phyloP scores from a whole-genome alignment of 1,284 basidiomycete genomes.

The Cerrena zonata region DNA sequence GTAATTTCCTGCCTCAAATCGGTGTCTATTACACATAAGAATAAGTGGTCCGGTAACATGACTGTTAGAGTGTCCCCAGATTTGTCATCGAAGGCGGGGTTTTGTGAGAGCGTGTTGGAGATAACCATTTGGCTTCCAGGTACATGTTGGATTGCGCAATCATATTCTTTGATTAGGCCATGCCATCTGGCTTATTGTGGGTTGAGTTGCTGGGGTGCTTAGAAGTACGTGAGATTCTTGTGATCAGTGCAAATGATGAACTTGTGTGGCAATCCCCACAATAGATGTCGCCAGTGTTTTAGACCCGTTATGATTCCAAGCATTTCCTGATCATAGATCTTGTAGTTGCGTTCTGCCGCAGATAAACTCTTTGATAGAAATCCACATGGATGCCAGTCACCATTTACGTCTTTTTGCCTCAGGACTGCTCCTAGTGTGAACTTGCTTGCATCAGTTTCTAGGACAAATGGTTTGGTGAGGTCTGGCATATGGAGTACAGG shows the following conservation, averaged over 20 bases:
- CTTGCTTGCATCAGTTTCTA: too few species aligned
- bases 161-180: slow-evolving; percentile 1
- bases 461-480: not conserved
- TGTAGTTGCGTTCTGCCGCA: not conserved
- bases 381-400: too few species aligned
- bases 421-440: too few species aligned
- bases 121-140: not conserved
- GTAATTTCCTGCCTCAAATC: not conserved
- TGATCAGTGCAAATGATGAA: not conserved
- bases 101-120: not conserved
- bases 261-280: not conserved
- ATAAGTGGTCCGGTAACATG: not conserved
- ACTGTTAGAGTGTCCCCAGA: not conserved
- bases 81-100: not conserved
- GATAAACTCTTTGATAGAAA: not conserved
- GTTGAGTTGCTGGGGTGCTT: not conserved
- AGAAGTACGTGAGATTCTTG: not conserved
- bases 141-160: not conserved
- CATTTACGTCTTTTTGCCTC: too few species aligned
- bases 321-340: not conserved
- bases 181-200: not conserved
- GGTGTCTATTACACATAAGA: not conserved
- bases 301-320: not conserved
- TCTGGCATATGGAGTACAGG: not conserved
- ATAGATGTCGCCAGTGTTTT: not conserved